Base-by-base conservation (phyloP, 805 yeast genomes). In the Ogataea haglerorum region DNA sequence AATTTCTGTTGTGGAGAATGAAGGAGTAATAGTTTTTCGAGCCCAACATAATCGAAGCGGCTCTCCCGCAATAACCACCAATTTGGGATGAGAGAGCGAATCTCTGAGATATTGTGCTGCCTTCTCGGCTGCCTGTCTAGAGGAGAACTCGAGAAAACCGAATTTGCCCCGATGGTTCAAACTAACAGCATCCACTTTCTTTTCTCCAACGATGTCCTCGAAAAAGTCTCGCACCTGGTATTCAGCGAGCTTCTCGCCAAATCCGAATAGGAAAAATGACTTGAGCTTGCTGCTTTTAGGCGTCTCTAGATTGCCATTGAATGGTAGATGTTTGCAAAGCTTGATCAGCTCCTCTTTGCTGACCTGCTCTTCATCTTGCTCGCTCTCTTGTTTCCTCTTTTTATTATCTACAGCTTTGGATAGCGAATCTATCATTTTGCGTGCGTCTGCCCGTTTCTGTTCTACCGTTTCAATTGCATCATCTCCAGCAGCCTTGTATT, bases 221-320 rank as follows among this genome's bases (percentile, higher is more conserved):
- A 82, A 78, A 46, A 59, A 68, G 6, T 76, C 76, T 13, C 75
- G 56, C 12, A 88, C 65, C 38, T 65, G 63, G 59, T 79, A 80
- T 51, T 82, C 87, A 0, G 95, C 82, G 6, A 82, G 56, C 12
- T 78, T 78, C 4, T 77, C 75, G 44, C 75, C 80, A 14, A 87
- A 67, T 2, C 96, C 96, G 61, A 81, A 85, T 14, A 89, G 55
- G 56, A 89, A 88, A 38, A 88, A 73, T 0, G 89, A 73, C 38
- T 69, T 72, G n/a, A 76, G 53, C 0, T 60, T 51, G 4, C 54
- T 44, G 38, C 73, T 72, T 24, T 62, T 61, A 0, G 82, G 67
- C 0, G 67, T 61, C 3, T 45, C 44, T 8, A 82, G 56, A n/a
- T 73, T 69, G 1, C 85, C 86, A 30, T 76, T 77, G 42, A 85